Percentiles rank a stretch among this genome's conserved stretches.
phyloP scores from a whole-genome alignment of 768 basidiomycete species.

The Termitomyces sp. region DNA sequence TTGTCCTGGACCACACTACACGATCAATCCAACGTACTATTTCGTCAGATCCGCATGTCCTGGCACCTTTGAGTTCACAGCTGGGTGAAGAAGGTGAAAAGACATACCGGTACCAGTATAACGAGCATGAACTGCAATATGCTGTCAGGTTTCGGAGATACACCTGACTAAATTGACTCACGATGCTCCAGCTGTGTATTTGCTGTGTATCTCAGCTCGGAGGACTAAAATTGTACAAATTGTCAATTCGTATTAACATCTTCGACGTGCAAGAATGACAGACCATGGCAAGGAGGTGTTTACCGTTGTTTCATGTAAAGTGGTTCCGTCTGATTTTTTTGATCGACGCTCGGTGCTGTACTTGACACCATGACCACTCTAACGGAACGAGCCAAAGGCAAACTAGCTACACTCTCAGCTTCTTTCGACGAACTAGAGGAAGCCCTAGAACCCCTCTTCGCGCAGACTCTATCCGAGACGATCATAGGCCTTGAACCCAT shows the following conservation, averaged over 20 bases:
- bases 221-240: slow-evolving; percentile 47
- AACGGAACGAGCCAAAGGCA: slow-evolving; percentile 39
- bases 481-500: slow-evolving; percentile 60
- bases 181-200: slow-evolving; percentile 95
- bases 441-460: slow-evolving; percentile 59
- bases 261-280: slow-evolving; percentile 20
- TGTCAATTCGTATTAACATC: slow-evolving; percentile 3
- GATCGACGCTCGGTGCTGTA: not conserved
- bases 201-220: slow-evolving; percentile 91
- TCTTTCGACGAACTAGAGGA: slow-evolving; percentile 70
- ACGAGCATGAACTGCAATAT: slow-evolving; percentile 77
- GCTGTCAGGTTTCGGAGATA: slow-evolving; percentile 12
- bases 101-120: slow-evolving; percentile 89
- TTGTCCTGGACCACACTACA: slow-evolving; percentile 3
- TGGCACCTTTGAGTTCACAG: slow-evolving; percentile 21
- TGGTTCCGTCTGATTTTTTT: slow-evolving; percentile 9
- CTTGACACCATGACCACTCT: slow-evolving; percentile 35
- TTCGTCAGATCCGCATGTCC: slow-evolving; percentile 97
- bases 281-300: slow-evolving; percentile 37
- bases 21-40: slow-evolving; percentile 60
- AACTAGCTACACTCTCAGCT: slow-evolving; percentile 41
- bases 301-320: slow-evolving; percentile 22
- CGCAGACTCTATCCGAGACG: slow-evolving; percentile 64
- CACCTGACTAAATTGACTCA: slow-evolving; percentile 34
- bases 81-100: not conserved